Evolutionary conservation across 352 stramenopile species (phyloP), one percentile per base, ranked within the genome.

Genomic region (Phytophthora fragariaefolia): DNA sequence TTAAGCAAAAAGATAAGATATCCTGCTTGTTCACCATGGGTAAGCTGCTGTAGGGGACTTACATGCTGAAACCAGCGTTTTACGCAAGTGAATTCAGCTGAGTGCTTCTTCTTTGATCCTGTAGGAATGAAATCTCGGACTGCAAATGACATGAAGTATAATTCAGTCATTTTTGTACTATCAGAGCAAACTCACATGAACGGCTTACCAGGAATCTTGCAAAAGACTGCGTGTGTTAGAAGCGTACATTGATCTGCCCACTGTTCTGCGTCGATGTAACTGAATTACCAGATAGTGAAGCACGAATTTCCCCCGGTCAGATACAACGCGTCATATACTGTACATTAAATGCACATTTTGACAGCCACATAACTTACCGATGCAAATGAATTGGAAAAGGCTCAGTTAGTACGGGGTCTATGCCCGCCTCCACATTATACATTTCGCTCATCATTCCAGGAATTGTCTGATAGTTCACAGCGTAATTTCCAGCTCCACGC

Each of bases 21-120:
- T 22, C 4, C 26, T 28, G 20, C 32, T 20, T 27, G 28, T 18
- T 49, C 4, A 18, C 17, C 28, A 38, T n/a, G 15, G 7, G 13
- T 53, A 38, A 1, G 17, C 4, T 10, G 45, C 52, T 61, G 10
- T 46, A 26, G 51, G 17, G 6, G 26, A 70, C 83, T 15, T 79
- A 96, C 89, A 63, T 96, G 85, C 54, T 95, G 87, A 58, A 95
- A 95, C 87, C 87, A 96, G 9, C 80, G 83, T 54, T 88, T 93
- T 18, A 84, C 80, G 28, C 72, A 77, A 32, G 79, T 62, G 50
- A 94, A 96, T 23, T 90, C 74, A 28, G 58, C 26, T 1, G 79
- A 90, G 58, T 88, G 81, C 13, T 61, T 47, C 6, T 76, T 74
- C 52, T 91, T 93, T 15, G 79, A 87, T 18, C 77, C 66, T 7